These are phyloP conservation scores for Neonectria punicea DNA, from an alignment of 2,329 filamentous ascomycete genomes.

Conservation along the genomic window DNA sequence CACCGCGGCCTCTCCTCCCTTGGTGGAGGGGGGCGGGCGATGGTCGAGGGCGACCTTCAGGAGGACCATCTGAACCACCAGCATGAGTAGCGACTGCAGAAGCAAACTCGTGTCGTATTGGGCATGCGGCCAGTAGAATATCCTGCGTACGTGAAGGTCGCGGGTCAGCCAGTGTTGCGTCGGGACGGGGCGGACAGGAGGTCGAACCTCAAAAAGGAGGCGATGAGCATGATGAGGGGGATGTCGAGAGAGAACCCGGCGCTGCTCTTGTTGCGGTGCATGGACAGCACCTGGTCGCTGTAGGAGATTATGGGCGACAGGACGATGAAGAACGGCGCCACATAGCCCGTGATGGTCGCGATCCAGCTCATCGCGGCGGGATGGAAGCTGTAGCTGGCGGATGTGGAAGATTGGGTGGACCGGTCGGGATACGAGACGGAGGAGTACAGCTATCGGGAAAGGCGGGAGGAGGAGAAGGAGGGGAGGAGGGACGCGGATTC, in stretches of 20 bases:
- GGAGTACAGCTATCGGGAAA: constrained; percentile 5
- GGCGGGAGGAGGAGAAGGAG: background rate
- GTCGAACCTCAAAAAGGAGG: constrained; percentile 70
- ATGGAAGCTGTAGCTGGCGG: constrained; percentile 68
- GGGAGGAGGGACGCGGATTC: background rate
- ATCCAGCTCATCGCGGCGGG: constrained; percentile 53
- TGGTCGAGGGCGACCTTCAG: constrained; percentile 76
- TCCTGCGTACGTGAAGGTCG: constrained; percentile 52
- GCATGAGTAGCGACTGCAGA: constrained; percentile 73
- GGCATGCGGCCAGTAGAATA: constrained; percentile 77
- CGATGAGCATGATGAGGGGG: constrained; percentile 77
- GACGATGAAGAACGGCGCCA: constrained; percentile 72
- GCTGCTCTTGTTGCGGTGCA: constrained; percentile 72
- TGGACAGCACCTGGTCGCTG: constrained; percentile 72
- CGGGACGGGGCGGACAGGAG: background rate
- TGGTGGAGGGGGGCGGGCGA: constrained; percentile 68
- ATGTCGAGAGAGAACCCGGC: constrained; percentile 78
- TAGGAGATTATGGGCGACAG: constrained; percentile 73
- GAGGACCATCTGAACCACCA: constrained; percentile 69
- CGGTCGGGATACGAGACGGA: constrained; percentile 13
- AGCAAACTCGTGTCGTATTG: constrained; percentile 72
- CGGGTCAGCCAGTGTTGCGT: constrained; percentile 31
- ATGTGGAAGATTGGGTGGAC: constrained; percentile 5
- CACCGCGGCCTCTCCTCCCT: constrained; percentile 67
- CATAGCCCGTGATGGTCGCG: constrained; percentile 57